Base-by-base conservation (phyloP, 495 filamentous ascomycete genomes). In the Xylaria telfairii region DNA sequence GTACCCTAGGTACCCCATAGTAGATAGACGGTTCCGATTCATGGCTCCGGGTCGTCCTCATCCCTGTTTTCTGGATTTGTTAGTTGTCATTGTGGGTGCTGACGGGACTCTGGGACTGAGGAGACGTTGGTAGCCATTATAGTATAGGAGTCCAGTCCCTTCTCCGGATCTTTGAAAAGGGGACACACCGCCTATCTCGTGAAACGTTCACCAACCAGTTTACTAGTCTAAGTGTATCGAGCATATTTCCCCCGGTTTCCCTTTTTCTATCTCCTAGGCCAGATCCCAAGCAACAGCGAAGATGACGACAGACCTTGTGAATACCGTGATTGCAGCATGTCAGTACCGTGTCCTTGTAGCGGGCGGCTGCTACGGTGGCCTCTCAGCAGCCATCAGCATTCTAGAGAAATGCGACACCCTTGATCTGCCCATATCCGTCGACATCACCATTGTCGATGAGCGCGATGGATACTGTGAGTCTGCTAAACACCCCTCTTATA, bases 361-460 rank as follows among this genome's bases (percentile, higher is more conserved):
- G 30, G 91, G 91, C 28, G 90, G 89, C 60, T 88, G 88, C 26
- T 93, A 92, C 68, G 87, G 82, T 6, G 91, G 91, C 32, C 83
- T 93, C 21, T 83, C 88, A 1, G 83, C 86, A 0, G 85, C 87
- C 8, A 73, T 92, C 64, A 89, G 89, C 68, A 80, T 92, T 4
- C 77, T 88, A 46, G 88, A 92, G 74, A 82, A 91, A 17, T 86
- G 85, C 69, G 77, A 82, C 74, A 79, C 70, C 41, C 77, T 74
- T 28, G 76, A 75, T 51, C 46, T 60, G 64, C 78, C 78, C 19
- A 82, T 89, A 42, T 81, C 85, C 0, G 72, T 92, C 24, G 81
- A 91, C 46, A 88, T 92, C 57, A 92, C 90, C 12, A 82, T 93
- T 10, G 86, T 92, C 6, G 90, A 93, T 73, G 88, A 92, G 69